Evolutionary conservation across 352 stramenopile genomes (phyloP), one percentile per base, ranked within the genome.

Genomic region (Globisporangium takayamanum): DNA sequence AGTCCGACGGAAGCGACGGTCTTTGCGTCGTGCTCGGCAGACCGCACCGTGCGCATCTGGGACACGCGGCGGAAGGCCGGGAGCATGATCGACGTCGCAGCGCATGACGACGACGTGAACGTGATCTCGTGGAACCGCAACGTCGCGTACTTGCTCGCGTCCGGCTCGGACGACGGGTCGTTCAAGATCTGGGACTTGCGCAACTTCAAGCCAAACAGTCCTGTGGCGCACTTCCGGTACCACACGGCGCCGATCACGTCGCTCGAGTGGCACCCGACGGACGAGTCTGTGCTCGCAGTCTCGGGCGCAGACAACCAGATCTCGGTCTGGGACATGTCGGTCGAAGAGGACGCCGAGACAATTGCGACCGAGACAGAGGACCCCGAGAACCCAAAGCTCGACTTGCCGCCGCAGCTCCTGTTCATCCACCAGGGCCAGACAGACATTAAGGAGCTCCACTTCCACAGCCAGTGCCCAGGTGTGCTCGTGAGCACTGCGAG

Each of bases 351-450:
- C 62, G 72, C 94, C 37, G 87, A 92, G 53, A 80, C 82, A n/a
- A 63, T 73, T 8, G 72, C 64, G 44, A 63, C 66, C 3, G 74
- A 74, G 30, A 68, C 67, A 7, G 77, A n/a, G 70, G 60, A 41
- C 70, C 79, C 54, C 72, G 62, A 55, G 70, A 75, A 58, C 49
- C 55, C 54, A n/a, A 89, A 92, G 68, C 58, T 92, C 57, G 88
- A 98, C 56, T 79, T 99, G 67, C 97, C 97, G 36, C 94, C 96
- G 44, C 97, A 99, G 80, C 85, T 99, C 45, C 83, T 99, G 26
- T 99, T 99, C 80, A 96, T 99, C 55, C 97, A 99, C 79, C 97
- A 98, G 69, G 97, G 97, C n/a, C 97, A 98, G 65, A 91, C 87
- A 51, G 95, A 98, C 70, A 98, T 99, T 74, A 99, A 99, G 79